Evolutionary conservation across 176 grass and related monocot genomes (phyloP), one percentile per base, ranked within the genome.

Genomic region (Bothriochloa decipiens): DNA sequence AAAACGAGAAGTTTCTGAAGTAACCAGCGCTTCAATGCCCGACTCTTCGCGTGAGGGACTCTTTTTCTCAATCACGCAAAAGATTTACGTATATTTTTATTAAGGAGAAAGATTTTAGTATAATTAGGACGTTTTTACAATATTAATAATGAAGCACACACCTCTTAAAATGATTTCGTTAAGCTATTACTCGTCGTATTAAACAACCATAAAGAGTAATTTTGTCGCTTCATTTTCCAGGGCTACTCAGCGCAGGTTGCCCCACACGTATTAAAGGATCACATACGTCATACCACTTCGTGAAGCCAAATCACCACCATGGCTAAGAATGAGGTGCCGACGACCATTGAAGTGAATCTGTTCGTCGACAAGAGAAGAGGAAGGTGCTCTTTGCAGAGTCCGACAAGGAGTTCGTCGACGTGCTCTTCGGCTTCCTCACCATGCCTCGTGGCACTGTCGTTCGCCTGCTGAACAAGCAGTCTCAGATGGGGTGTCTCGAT

Each of bases 391-490:
- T 87, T 1, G 88, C 85, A 0, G 91, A 93, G 66, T 75, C 76
- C 0, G 72, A 71, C 63, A 75, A 79, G 35, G 65, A 85, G 11
- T 93, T 93, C 52, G 77, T 93, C 11, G 91, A 93, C 23, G 69
- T 81, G 8, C 71, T 96, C 15, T 83, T 96, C 32, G 79, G 88
- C 46, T 96, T 96, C 72, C 86, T 96, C 40, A 87, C 86, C 18
- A 72, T 89, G 64, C 91, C 94, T 4, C 42, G 91, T 0, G 90
- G 80, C 65, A 83, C 86, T 28, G 22, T 86, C 74, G 69, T 89
- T 25, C 81, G 82, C 1, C 42, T 88, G 26, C 82, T 86, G 9
- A 72, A 65, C 60, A 91, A 85, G 80, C 74, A 84, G 7, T 79
- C 82, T 17, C 70, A 63, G 32, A 6, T 75, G 0, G 84, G 87